Evolutionary conservation across 345 rosid species (phyloP).

Genomic region (Dimocarpus longan): DNA sequence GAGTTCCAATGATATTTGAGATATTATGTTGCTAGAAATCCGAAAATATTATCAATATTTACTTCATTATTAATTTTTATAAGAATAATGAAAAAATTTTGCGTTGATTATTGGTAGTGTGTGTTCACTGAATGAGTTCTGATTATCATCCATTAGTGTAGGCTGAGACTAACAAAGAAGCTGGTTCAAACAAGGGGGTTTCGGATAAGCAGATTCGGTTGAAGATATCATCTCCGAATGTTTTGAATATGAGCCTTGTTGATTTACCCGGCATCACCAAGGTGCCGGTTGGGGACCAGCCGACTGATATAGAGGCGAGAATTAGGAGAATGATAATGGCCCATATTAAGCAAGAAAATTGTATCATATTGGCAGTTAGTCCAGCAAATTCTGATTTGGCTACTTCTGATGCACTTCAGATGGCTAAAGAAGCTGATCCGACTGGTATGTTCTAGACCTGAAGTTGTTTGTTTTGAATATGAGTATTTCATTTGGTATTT

Average conservation of each 20-base stretch:
- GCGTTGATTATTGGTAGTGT: not conserved
- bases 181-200: constrained; percentile 63
- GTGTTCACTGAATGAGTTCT: not conserved
- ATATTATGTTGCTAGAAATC: too few relatives aligned
- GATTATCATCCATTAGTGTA: constrained; percentile 23
- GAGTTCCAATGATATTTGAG: too few relatives aligned
- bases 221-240: constrained; percentile 60
- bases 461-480: not conserved
- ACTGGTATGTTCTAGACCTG: constrained; percentile 34
- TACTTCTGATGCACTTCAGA: constrained; percentile 75
- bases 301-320: constrained; percentile 57
- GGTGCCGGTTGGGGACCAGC: constrained; percentile 81
- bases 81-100: not conserved
- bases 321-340: constrained; percentile 62
- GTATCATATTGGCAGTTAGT: constrained; percentile 69
- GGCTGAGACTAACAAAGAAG: constrained; percentile 71
- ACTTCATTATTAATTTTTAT: not conserved
- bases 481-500: constrained; percentile 16
- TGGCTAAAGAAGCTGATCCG: constrained; percentile 68
- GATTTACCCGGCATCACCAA: constrained; percentile 78
- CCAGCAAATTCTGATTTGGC: constrained; percentile 78
- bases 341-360: constrained; percentile 46
- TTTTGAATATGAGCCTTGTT: constrained; percentile 63
- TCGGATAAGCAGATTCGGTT: constrained; percentile 58
- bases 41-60: not conserved